A percentile compares a stretch with the other conserved stretches of the same genome.
phyloP scores from a whole-genome alignment of 164 flowering plant species.

The Liriodendron chinense region DNA sequence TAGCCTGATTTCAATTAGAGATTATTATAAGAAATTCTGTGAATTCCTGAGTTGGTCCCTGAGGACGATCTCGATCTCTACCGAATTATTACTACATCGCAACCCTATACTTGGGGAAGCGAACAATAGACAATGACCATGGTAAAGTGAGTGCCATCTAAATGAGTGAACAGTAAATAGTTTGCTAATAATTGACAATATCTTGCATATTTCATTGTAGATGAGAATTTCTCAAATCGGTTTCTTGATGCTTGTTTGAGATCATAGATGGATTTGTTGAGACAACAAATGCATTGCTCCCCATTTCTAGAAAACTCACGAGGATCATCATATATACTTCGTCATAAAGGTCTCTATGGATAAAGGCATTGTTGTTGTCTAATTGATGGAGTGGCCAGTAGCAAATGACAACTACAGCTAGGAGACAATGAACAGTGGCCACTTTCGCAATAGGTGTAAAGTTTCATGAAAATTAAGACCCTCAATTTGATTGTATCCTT shows the following conservation, averaged over 20 bases:
- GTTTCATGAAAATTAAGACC: neutral
- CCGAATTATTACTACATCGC: no score
- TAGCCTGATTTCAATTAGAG: no score
- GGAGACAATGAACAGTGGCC: no score
- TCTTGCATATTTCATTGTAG: neutral
- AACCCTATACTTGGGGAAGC: no score
- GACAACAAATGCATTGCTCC: neutral
- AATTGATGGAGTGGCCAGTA: neutral
- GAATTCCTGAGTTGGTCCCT: no score
- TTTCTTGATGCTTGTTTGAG: neutral
- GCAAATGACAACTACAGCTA: neutral
- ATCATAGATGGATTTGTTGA: no score
- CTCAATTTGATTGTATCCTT: neutral
- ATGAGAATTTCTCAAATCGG: neutral
- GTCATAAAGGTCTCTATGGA: neutral
- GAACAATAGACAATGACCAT: neutral
- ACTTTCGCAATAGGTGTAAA: neutral
- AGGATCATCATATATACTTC: constrained; percentile 1
- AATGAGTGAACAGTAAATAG: neutral
- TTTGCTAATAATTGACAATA: neutral
- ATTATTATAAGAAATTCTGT: no score
- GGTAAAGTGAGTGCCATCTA: neutral
- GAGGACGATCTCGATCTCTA: no score
- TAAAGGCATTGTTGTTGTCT: neutral
- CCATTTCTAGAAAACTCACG: neutral